A percentile compares a stretch with the other conserved stretches of the same genome.
These are phyloP conservation scores for Postia placenta DNA, from an alignment of 768 basidiomycete species.

Conservation along the genomic window DNA sequence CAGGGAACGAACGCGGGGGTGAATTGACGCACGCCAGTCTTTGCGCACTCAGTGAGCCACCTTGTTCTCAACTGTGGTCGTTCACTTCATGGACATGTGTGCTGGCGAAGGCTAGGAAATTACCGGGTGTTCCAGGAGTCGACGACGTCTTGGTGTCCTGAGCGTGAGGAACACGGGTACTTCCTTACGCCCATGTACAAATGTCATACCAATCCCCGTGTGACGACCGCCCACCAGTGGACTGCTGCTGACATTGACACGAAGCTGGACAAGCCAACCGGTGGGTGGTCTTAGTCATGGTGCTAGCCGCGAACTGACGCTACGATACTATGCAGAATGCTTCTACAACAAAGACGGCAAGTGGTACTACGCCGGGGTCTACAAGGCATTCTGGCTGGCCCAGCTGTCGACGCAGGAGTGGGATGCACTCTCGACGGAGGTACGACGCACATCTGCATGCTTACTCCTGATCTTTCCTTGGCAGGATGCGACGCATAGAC, in stretches of 20 bases:
- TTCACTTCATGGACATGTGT: too few relatives aligned
- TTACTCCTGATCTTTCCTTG: neutral
- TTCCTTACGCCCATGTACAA: constrained; percentile 69
- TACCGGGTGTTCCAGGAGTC: constrained; percentile 62
- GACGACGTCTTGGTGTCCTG: constrained; percentile 75
- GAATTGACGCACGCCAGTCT: too few relatives aligned
- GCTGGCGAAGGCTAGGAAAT: constrained; percentile 54
- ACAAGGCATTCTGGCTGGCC: constrained; percentile 59
- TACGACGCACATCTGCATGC: constrained; percentile 18
- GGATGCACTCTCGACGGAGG: constrained; percentile 61
- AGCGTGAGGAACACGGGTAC: constrained; percentile 79
- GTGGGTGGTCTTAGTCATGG: too few relatives aligned
- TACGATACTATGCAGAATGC: constrained; percentile 64
- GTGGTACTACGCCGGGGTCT: constrained; percentile 84
- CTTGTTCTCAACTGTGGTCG: too few relatives aligned
- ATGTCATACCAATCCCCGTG: constrained; percentile 74
- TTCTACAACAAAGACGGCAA: constrained; percentile 77
- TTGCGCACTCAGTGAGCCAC: constrained; percentile 57
- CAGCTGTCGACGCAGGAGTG: constrained; percentile 65
- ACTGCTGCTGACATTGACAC: constrained; percentile 53
- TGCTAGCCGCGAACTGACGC: too few relatives aligned
- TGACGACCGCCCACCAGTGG: constrained; percentile 75
- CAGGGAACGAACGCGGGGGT: too few relatives aligned
- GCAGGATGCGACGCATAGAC: constrained; percentile 37
- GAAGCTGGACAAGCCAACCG: constrained; percentile 56